Conservation (phyloP, 371 early-diverging fungal genomes). For the Mortierella sp. region DNA sequence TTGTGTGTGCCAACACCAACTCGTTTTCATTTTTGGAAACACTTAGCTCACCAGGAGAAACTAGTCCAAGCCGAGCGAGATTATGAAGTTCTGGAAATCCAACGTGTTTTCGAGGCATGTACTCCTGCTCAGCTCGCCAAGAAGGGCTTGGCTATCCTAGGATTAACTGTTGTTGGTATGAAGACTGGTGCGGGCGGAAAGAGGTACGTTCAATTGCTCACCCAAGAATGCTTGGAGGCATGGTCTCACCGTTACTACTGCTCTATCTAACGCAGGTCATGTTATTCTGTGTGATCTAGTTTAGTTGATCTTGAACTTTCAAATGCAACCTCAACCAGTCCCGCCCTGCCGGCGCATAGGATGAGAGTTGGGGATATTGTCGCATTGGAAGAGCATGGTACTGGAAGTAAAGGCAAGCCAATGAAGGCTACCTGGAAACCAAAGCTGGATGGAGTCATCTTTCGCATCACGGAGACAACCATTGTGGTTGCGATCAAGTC, state of each 20-base stretch:
- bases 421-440: conserved; percentile 58
- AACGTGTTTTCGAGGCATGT: conserved; percentile 61
- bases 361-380: conserved; percentile 85
- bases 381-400: conserved; percentile 69
- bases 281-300: conserved; percentile 39
- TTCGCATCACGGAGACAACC: conserved; percentile 68
- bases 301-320: conserved; percentile 77
- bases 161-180: conserved; percentile 70
- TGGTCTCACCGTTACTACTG: background rate
- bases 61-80: conserved; percentile 73
- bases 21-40: background rate
- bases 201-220: conserved; percentile 52
- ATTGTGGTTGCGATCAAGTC: conserved; percentile 72
- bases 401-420: conserved; percentile 54
- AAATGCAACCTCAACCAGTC: conserved; percentile 63
- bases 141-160: conserved; percentile 76
- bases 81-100: conserved; percentile 74
- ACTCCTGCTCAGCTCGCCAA: conserved; percentile 76
- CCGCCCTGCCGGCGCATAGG: conserved; percentile 73
- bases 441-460: conserved; percentile 69
- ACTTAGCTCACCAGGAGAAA: conserved; percentile 64
- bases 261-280: background rate
- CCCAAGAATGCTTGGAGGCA: background rate
- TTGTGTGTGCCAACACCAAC: too few relatives aligned
- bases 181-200: conserved; percentile 86